Conservation (phyloP, 768 basidiomycete genomes). For the Russula sp. region DNA sequence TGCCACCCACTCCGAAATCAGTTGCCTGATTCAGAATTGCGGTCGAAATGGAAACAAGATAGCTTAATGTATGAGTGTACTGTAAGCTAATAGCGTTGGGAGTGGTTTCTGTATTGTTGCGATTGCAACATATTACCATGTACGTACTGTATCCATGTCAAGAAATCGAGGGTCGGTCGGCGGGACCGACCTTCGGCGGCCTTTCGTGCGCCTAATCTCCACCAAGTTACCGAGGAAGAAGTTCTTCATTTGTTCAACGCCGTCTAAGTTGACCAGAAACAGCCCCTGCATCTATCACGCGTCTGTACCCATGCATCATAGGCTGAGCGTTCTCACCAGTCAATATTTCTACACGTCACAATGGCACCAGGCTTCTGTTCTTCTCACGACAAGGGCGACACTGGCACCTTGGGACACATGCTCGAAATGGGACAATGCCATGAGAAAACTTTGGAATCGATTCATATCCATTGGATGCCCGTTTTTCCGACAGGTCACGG, state of each 20-base stretch:
- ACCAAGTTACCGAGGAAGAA: not conserved
- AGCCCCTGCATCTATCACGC: not conserved
- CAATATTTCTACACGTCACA: not conserved
- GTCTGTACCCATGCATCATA: too few species aligned
- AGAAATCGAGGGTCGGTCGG: not conserved
- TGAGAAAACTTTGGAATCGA: not conserved
- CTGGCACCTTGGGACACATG: not conserved
- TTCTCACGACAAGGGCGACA: not conserved
- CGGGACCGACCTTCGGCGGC: not conserved
- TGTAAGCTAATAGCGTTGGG: not conserved
- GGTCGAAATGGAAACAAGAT: slow-evolving; percentile 1
- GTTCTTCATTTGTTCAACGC: not conserved
- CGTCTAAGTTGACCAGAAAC: too few species aligned
- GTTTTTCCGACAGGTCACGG: not conserved
- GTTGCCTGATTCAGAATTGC: not conserved
- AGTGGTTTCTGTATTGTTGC: not conserved
- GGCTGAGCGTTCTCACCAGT: not conserved
- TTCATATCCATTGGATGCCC: not conserved
- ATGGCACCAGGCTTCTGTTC: not conserved
- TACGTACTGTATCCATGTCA: not conserved
- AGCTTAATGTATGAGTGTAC: not conserved
- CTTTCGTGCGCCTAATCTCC: slow-evolving; percentile 6
- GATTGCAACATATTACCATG: not conserved
- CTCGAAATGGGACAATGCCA: not conserved
- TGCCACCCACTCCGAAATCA: not conserved